Evolutionary conservation across 257 asterid species (phyloP).

Genomic region (Solanum appendiculatum): DNA sequence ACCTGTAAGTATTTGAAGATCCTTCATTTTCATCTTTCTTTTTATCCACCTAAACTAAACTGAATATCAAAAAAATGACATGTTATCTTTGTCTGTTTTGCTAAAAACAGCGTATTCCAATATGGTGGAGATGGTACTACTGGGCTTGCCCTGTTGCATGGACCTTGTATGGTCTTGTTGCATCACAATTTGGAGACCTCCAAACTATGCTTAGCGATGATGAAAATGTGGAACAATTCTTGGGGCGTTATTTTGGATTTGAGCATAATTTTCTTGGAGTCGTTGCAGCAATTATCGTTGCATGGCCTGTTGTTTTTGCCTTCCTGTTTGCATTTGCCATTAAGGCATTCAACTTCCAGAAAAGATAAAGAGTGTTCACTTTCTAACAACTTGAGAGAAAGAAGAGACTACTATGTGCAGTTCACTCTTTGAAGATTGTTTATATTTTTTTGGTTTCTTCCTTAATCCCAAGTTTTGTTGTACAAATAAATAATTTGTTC

Average conservation of each 20-base stretch:
- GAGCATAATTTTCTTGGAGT: constrained; percentile 39
- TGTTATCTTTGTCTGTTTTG: not conserved
- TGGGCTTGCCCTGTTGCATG: constrained; percentile 36
- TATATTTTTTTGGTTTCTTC: not conserved
- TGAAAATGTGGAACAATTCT: constrained; percentile 27
- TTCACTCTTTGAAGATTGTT: not conserved
- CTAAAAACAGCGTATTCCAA: constrained; percentile 23
- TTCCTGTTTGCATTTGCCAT: constrained; percentile 32
- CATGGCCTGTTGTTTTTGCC: constrained; percentile 22
- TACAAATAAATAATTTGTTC: not conserved
- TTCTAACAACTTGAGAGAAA: not conserved
- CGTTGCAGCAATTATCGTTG: constrained; percentile 29
- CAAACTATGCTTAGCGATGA: not conserved
- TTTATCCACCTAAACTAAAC: not conserved
- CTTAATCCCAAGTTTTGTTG: not conserved
- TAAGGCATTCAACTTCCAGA: constrained; percentile 48
- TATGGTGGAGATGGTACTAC: constrained; percentile 57
- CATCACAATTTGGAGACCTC: constrained; percentile 34
- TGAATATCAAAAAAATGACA: not conserved
- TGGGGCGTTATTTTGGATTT: constrained; percentile 40
- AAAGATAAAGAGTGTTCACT: constrained; percentile 15
- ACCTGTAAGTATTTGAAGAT: constrained; percentile 19
- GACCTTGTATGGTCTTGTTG: constrained; percentile 35
- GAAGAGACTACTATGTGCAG: not conserved
- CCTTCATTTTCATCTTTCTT: not conserved